Percentiles rank a stretch among this genome's conserved stretches.
Conservation (phyloP, 129 eudicot genomes). For the Apium graveolens region DNA sequence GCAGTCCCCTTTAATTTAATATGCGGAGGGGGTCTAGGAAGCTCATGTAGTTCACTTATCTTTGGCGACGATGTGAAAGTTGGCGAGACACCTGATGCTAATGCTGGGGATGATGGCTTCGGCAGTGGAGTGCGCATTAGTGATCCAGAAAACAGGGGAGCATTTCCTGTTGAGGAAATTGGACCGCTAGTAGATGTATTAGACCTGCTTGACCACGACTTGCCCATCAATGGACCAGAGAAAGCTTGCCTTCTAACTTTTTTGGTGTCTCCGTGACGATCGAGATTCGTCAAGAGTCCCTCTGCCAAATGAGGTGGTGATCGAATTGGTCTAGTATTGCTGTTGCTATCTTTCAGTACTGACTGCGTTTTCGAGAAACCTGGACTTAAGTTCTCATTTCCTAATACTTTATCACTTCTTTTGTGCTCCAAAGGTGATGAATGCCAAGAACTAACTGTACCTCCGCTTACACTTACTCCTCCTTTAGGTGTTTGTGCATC, state of each 20-base stretch:
- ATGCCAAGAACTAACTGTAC: constrained; percentile 32
- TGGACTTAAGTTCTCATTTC: constrained; percentile 46
- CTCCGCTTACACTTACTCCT: constrained; percentile 17
- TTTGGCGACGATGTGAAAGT: constrained; percentile 45
- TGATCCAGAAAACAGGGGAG: constrained; percentile 44
- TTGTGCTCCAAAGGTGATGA: constrained; percentile 46
- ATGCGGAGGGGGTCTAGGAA: constrained; percentile 75
- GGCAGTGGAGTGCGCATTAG: constrained; percentile 42
- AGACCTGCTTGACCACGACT: constrained; percentile 36
- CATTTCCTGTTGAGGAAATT: constrained; percentile 33
- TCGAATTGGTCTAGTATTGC: constrained; percentile 23
- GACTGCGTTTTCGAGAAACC: constrained; percentile 23
- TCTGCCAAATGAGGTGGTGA: constrained; percentile 44
- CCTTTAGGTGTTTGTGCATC: constrained; percentile 35
- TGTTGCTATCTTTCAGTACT: constrained; percentile 46
- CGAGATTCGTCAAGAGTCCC: constrained; percentile 25
- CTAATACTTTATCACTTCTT: constrained; percentile 33
- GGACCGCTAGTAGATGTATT: constrained; percentile 51
- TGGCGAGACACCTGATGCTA: constrained; percentile 29
- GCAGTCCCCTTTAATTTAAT: constrained; percentile 23
- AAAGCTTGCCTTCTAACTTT: constrained; percentile 50
- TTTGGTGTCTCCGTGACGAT: constrained; percentile 23
- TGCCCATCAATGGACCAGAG: constrained; percentile 75
- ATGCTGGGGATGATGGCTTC: constrained; percentile 38
- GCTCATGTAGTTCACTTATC: constrained; percentile 89